phyloP scores from a whole-genome alignment of 2,329 filamentous ascomycete species.

The Orbilia javanica region DNA sequence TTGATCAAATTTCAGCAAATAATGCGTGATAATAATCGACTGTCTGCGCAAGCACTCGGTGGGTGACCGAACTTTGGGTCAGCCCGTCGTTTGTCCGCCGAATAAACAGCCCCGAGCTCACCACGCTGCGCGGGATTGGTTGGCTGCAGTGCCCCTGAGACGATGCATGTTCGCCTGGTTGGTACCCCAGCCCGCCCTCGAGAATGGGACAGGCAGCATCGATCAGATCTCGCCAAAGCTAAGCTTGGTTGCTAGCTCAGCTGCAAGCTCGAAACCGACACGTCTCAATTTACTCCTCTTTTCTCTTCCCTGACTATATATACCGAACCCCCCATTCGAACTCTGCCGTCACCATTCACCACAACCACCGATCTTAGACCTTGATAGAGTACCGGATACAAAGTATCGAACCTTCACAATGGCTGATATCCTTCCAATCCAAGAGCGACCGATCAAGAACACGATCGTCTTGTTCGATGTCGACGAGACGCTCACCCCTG shows the following conservation, averaged over 20 bases:
- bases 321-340: not conserved
- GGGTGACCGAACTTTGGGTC: conserved; percentile 5
- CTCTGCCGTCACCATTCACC: not conserved
- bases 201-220: not conserved
- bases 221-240: conserved; percentile 20
- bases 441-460: conserved; percentile 85
- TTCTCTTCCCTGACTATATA: not conserved
- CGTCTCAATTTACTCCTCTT: conserved; percentile 47
- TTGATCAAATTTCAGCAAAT: too few species aligned
- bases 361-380: not conserved
- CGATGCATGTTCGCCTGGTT: not conserved
- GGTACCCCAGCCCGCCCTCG: not conserved
- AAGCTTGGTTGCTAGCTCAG: conserved; percentile 12
- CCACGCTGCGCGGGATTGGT: conserved; percentile 4
- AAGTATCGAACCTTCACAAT: not conserved
- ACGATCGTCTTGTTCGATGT: conserved; percentile 97
- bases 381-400: not conserved
- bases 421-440: conserved; percentile 27
- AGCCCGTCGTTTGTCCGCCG: conserved; percentile 18
- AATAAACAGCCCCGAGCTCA: conserved; percentile 38
- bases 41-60: too few species aligned
- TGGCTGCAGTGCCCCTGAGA: not conserved
- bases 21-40: too few species aligned
- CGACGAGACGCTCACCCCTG: conserved; percentile 88
- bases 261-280: conserved; percentile 23